These are phyloP conservation scores for Amesomyces nigricolor DNA, from an alignment of 2,329 filamentous ascomycete species.

Conservation along the genomic window DNA sequence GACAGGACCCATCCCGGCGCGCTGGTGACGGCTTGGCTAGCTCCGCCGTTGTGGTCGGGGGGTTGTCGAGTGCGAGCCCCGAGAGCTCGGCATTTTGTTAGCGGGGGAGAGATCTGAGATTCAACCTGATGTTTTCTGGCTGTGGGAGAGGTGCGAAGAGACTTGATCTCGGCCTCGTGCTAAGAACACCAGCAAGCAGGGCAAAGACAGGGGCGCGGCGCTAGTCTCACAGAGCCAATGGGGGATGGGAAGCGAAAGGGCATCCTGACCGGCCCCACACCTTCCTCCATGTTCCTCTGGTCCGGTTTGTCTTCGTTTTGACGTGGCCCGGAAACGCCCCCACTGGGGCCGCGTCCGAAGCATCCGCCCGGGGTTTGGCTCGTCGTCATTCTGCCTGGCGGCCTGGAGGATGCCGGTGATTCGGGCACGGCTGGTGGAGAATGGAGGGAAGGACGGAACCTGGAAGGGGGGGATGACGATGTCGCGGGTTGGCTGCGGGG, in stretches of 20 bases:
- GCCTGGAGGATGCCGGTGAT: neutral
- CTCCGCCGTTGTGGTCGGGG: conserved; percentile 3
- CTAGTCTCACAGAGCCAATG: neutral
- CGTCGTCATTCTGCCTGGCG: conserved; percentile 15
- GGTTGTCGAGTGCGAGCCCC: conserved; percentile 15
- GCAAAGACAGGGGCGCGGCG: too few relatives aligned
- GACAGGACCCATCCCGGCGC: neutral
- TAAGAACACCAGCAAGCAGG: neutral
- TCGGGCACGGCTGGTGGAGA: neutral
- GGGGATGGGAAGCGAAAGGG: neutral
- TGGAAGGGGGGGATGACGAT: neutral
- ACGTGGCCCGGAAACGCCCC: conserved; percentile 7
- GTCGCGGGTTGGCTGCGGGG: neutral
- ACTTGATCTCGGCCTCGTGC: neutral
- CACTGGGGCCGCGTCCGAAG: conserved; percentile 21
- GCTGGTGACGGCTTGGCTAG: conserved; percentile 6
- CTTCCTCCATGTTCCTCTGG: conserved; percentile 3
- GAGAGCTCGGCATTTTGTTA: conserved; percentile 11
- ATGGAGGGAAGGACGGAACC: neutral
- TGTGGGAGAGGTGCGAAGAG: too few relatives aligned
- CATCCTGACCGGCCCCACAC: conserved; percentile 4
- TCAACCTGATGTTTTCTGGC: neutral
- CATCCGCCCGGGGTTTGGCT: conserved; percentile 21
- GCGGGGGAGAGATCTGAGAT: neutral
- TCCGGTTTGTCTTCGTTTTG: conserved; percentile 27